These are phyloP conservation scores for Drosera spatulata DNA, from an alignment of 179 eudicot species.

Conservation along the genomic window DNA sequence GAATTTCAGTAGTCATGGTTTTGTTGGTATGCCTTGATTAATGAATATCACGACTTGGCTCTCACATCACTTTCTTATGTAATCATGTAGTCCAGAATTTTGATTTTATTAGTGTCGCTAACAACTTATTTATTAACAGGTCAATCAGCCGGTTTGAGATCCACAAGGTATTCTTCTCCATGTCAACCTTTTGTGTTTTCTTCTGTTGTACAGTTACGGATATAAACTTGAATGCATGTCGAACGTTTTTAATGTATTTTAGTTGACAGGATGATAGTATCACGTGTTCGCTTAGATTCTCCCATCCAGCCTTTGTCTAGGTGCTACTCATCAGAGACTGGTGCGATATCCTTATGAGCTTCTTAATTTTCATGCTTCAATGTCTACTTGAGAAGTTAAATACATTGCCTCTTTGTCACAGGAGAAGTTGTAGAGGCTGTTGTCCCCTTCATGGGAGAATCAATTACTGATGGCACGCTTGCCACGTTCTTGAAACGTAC, in stretches of 20 bases:
- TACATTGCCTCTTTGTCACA: slow-evolving; percentile 12
- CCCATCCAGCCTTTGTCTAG: slow-evolving; percentile 17
- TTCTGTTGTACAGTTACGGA: background rate
- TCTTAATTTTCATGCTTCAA: background rate
- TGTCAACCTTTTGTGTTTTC: background rate
- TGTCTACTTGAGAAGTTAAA: background rate
- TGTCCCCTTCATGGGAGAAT: slow-evolving; percentile 98
- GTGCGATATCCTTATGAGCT: slow-evolving; percentile 9
- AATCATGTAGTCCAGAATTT: background rate
- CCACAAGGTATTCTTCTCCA: slow-evolving; percentile 19
- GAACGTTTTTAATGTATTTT: slow-evolving; percentile 1
- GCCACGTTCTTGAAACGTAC: slow-evolving; percentile 87
- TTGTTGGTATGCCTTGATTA: slow-evolving; percentile 13
- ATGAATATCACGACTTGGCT: background rate
- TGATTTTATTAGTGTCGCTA: background rate
- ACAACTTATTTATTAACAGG: slow-evolving; percentile 17
- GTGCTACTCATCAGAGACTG: slow-evolving; percentile 45
- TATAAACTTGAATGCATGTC: background rate
- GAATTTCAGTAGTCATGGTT: slow-evolving; percentile 10
- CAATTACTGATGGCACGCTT: slow-evolving; percentile 88
- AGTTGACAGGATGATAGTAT: slow-evolving; percentile 19
- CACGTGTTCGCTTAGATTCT: slow-evolving; percentile 15
- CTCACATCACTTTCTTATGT: background rate
- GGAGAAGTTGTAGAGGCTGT: slow-evolving; percentile 89
- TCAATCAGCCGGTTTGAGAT: slow-evolving; percentile 9